phyloP scores from a whole-genome alignment of 352 stramenopile species.

The Phytophthora tentaculata region DNA sequence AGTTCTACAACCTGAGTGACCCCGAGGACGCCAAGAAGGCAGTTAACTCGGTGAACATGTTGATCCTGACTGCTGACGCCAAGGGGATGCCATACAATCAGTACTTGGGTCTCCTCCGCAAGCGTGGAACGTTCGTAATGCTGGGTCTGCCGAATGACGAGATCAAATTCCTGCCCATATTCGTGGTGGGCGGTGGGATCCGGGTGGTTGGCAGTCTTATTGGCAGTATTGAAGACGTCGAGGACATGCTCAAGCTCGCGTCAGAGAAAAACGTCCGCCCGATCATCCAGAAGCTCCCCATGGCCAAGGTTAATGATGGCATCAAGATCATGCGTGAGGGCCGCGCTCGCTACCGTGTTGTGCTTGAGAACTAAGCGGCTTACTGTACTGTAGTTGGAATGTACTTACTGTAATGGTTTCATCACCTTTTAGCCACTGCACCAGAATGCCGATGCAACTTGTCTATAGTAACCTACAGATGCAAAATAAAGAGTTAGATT shows the following conservation, averaged over 20 bases:
- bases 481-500: background rate
- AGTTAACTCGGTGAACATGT: slow-evolving; percentile 54
- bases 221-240: slow-evolving; percentile 80
- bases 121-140: slow-evolving; percentile 69
- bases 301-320: slow-evolving; percentile 52
- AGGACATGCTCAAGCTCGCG: slow-evolving; percentile 89
- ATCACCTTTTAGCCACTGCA: background rate
- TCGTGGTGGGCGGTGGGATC: slow-evolving; percentile 53
- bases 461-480: slow-evolving; percentile 24
- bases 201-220: slow-evolving; percentile 81
- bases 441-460: slow-evolving; percentile 20
- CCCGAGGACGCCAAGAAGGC: slow-evolving; percentile 46
- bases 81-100: slow-evolving; percentile 56
- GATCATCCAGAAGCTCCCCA: slow-evolving; percentile 56
- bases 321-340: slow-evolving; percentile 46
- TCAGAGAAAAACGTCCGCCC: slow-evolving; percentile 62
- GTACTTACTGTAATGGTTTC: slow-evolving; percentile 6
- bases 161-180: slow-evolving; percentile 64
- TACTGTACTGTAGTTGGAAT: background rate
- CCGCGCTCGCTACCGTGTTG: slow-evolving; percentile 54
- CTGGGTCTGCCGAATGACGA: slow-evolving; percentile 70
- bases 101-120: slow-evolving; percentile 64
- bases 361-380: slow-evolving; percentile 40
- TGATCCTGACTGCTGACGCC: slow-evolving; percentile 78
- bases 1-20: slow-evolving; percentile 64